Base-by-base conservation (phyloP, 2,329 filamentous ascomycete species). In the Diplodia intermedia region DNA sequence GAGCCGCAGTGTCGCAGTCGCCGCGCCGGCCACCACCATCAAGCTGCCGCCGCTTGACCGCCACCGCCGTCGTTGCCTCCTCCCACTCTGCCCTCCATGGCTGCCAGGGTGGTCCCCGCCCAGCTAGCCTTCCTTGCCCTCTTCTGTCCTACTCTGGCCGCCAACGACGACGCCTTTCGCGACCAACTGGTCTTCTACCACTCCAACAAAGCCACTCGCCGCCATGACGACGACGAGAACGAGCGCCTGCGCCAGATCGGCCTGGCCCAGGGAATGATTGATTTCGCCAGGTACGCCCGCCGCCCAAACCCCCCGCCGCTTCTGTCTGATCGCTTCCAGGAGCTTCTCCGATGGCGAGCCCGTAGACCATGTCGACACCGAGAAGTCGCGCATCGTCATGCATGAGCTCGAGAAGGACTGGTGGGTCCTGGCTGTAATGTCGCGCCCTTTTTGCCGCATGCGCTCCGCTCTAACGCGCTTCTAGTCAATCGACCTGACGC, bases 141-240 rank as follows among this genome's bases (percentile, higher is more conserved):
- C 78, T 99, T 97, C 85, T 98, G 97, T 78, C 95, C 96, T 40
- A 88, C 90, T 6, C 86, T 96, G 54, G 90, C 91, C 74, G 85
- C 77, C 43, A 87, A 86, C 78, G 91, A 93, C 77, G 90, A 93
- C 75, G 91, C 89, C 2, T 82, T 94, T 71, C 83, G 86, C 62
- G 86, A 94, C 73, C 92, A 99, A 81, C 92, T 98, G 71, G 92
- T 97, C 73, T 99, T 97, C 83, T 97, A 97, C 81, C 91, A 91
- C 74, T 93, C 92, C 15, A 73, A 76, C 49, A 72, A 74, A n/a
- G 71, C 76, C 70, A 71, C 74, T 62, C 75, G 74, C 57, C 76
- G 65, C 71, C 73, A 79, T 33, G 72, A 74, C 60, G 71, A 75
- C 33, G 89, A 93, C 75, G 88, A 89, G 75, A 95, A 98, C 79